phyloP scores from a whole-genome alignment of 495 filamentous ascomycete genomes.

The Neurospora sp. region DNA sequence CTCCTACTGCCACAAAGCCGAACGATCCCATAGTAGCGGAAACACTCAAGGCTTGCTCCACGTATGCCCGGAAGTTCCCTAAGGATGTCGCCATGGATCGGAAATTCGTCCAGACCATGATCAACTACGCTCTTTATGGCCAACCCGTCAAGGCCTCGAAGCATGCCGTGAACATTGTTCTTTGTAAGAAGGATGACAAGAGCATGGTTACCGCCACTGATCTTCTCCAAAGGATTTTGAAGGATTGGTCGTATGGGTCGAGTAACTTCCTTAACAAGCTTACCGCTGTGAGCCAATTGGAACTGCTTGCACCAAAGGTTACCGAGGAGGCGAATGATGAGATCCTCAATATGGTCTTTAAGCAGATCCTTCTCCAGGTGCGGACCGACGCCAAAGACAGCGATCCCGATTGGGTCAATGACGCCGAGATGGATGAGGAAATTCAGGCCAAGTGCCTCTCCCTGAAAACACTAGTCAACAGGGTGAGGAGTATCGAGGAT shows the following conservation, averaged over 20 bases:
- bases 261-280: constrained; percentile 76
- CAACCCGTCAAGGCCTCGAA: constrained; percentile 77
- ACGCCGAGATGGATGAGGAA: constrained; percentile 66
- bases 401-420: constrained; percentile 56
- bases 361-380: constrained; percentile 62
- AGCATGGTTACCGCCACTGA: constrained; percentile 76
- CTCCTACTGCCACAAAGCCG: constrained; percentile 54
- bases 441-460: constrained; percentile 77
- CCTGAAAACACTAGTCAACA: constrained; percentile 82
- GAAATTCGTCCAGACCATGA: constrained; percentile 72
- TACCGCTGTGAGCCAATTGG: constrained; percentile 72
- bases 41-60: constrained; percentile 84
- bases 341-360: constrained; percentile 69
- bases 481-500: constrained; percentile 57
- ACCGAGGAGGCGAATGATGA: constrained; percentile 62
- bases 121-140: constrained; percentile 72
- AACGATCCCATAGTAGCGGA: constrained; percentile 66
- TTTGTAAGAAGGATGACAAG: constrained; percentile 69
- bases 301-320: constrained; percentile 63
- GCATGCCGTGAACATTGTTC: constrained; percentile 82
- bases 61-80: constrained; percentile 77
- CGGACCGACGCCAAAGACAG: constrained; percentile 43
- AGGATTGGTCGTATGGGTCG: constrained; percentile 66
- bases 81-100: constrained; percentile 76
- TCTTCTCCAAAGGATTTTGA: constrained; percentile 60